Conservation (phyloP, 176 grass and related monocot genomes). For the Areca catechu region DNA sequence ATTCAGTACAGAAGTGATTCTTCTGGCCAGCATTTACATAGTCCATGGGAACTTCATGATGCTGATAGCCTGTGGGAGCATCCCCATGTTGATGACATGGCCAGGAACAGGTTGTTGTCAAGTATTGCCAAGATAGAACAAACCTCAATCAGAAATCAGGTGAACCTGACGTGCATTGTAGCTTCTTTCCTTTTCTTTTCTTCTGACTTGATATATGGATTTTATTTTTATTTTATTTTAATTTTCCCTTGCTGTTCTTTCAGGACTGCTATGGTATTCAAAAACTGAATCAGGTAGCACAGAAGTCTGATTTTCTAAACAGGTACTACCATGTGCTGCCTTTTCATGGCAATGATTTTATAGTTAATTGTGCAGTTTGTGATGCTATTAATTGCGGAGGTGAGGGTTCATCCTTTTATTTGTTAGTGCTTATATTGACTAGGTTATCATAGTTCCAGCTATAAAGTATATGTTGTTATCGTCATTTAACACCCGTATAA, state of each 20-base stretch:
- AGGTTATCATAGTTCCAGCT: no score
- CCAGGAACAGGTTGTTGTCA: slow-evolving; percentile 45
- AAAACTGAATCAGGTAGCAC: slow-evolving; percentile 52
- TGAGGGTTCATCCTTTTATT: no score
- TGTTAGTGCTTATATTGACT: no score
- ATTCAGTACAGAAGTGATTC: slow-evolving; percentile 82
- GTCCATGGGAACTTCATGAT: slow-evolving; percentile 94
- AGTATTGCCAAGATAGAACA: slow-evolving; percentile 50
- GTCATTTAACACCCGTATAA: no score
- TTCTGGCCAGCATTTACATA: slow-evolving; percentile 51
- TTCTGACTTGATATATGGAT: slow-evolving; percentile 7
- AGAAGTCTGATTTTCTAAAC: slow-evolving; percentile 83
- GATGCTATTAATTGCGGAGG: no score
- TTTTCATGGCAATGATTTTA: neutral
- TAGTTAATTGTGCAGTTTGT: no score
- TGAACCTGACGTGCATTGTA: slow-evolving; percentile 19
- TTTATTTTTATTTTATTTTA: slow-evolving; percentile 10
- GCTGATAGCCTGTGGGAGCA: slow-evolving; percentile 67
- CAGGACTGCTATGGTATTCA: slow-evolving; percentile 69
- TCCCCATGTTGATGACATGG: slow-evolving; percentile 44
- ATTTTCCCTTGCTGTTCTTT: slow-evolving; percentile 20
- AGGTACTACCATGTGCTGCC: slow-evolving; percentile 42
- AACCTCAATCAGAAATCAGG: slow-evolving; percentile 48
- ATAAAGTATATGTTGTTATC: no score
- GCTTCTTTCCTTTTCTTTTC: slow-evolving; percentile 9